A percentile compares a stretch with the other conserved stretches of the same genome.
Evolutionary conservation across 345 rosid genomes (phyloP).

Genomic region (Kandelia obovata): DNA sequence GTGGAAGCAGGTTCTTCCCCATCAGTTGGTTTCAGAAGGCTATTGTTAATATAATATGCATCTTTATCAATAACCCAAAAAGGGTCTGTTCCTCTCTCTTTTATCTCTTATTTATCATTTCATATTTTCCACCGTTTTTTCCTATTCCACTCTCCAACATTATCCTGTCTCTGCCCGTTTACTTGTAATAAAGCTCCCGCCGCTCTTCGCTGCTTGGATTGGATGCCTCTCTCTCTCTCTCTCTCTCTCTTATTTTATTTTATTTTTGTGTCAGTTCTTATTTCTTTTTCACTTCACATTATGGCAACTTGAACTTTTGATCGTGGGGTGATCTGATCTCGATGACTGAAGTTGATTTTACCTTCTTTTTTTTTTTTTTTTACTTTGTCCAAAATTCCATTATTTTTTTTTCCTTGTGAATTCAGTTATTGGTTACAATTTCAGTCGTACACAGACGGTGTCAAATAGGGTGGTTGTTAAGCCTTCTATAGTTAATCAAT

Average conservation of each 20-base stretch:
- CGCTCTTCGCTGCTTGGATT: conserved; percentile 13
- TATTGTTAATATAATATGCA: conserved; percentile 19
- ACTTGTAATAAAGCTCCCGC: conserved; percentile 17
- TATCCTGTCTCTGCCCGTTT: conserved; percentile 29
- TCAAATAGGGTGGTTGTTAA: no score
- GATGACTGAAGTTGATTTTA: no score
- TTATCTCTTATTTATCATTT: conserved; percentile 1
- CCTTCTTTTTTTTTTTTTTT: no score
- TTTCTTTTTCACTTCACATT: background rate
- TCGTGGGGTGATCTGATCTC: no score
- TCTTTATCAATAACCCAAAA: conserved; percentile 32
- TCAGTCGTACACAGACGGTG: no score
- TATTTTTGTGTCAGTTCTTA: background rate
- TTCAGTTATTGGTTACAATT: no score
- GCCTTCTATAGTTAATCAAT: no score
- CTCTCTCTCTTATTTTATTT: conserved; percentile 8
- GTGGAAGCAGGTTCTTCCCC: conserved; percentile 26
- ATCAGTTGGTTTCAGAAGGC: conserved; percentile 18
- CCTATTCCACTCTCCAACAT: background rate
- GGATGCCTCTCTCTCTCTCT: conserved; percentile 2
- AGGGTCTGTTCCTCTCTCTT: conserved; percentile 6
- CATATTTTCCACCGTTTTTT: conserved; percentile 10
- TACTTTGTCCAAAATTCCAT: no score
- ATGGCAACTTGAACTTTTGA: background rate
- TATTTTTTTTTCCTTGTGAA: no score